Evolutionary conservation across 768 basidiomycete species (phyloP), one percentile per base, ranked within the genome.

Genomic region (Russula brevipes): DNA sequence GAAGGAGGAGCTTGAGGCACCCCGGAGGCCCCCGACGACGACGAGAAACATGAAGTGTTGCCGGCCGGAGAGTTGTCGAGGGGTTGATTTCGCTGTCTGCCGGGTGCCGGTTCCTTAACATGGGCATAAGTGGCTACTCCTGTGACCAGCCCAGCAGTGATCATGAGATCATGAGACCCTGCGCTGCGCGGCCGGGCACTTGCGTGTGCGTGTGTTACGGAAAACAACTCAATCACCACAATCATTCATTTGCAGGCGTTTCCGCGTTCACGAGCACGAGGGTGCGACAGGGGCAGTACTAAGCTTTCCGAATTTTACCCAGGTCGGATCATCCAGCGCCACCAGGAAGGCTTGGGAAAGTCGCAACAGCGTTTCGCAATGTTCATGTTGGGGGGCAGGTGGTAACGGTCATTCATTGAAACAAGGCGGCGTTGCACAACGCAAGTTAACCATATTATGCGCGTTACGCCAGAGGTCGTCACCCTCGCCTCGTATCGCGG

Each of bases 111-210:
- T 44, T 59, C 19, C 62, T 60, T 44, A 33, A 56, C 47, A 55
- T 60, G 16, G 63, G 11, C 24, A 51, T 64, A 60, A 14, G 53
- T 38, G 47, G 7, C 17, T 50, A 36, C 47, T 38, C 39, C 57
- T 54, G 36, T 59, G 47, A 60, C 24, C 63, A 47, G 38, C n/a
- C n/a, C n/a, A n/a, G n/a, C n/a, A n/a, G n/a, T n/a, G n/a, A n/a
- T n/a, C n/a, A n/a, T 55, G 63, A 24, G 24, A 54, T 60, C 63
- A 64, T 50, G 35, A 10, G 58, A 51, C 58, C 54, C 1, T 16
- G n/a, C 35, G 51, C 36, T 42, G 9, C 30, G 5, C 49, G 5
- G 44, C 58, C 52, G 47, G 53, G 24, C 51, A 31, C 33, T 64
- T 36, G 58, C 47, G 52, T 54, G 38, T 30, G 30, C 33, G 38